Evolutionary conservation across 139 green algal genomes (phyloP).

Genomic region (Deuterostichococcus epilithicus): DNA sequence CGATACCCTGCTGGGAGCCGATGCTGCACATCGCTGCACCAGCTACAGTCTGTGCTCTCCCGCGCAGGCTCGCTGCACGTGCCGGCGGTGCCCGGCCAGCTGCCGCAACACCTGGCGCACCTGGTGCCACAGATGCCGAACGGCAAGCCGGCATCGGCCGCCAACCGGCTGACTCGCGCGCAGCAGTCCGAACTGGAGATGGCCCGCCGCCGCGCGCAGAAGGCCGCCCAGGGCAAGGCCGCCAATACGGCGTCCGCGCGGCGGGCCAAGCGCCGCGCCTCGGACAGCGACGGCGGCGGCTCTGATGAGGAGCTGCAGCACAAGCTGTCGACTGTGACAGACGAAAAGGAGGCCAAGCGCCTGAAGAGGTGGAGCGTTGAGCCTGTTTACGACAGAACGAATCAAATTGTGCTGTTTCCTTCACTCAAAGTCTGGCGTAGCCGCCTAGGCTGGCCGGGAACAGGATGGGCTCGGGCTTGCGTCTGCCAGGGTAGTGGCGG

Average conservation of each 20-base stretch:
- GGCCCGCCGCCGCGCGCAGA: constrained; percentile 28
- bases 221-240: constrained; percentile 33
- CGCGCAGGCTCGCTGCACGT: neutral
- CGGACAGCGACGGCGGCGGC: neutral
- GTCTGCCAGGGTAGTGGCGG: too few relatives aligned
- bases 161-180: constrained; percentile 6
- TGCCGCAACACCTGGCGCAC: neutral
- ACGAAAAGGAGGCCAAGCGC: constrained; percentile 46
- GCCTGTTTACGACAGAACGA: too few relatives aligned
- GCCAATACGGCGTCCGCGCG: constrained; percentile 20
- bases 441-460: too few relatives aligned
- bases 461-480: too few relatives aligned
- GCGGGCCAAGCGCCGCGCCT: constrained; percentile 12
- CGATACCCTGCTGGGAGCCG: too few relatives aligned
- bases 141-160: neutral
- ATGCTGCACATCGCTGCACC: too few relatives aligned
- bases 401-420: too few relatives aligned
- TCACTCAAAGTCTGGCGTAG: too few relatives aligned
- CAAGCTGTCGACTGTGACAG: constrained; percentile 21
- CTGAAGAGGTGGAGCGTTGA: constrained; percentile 23
- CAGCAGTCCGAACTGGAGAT: constrained; percentile 45
- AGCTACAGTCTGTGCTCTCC: too few relatives aligned
- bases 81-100: too few relatives aligned
- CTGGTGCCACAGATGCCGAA: neutral
- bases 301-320: constrained; percentile 24